Evolutionary conservation across 345 rosid species (phyloP), one percentile per base, ranked within the genome.

Genomic region (Hibiscus tridactylites): DNA sequence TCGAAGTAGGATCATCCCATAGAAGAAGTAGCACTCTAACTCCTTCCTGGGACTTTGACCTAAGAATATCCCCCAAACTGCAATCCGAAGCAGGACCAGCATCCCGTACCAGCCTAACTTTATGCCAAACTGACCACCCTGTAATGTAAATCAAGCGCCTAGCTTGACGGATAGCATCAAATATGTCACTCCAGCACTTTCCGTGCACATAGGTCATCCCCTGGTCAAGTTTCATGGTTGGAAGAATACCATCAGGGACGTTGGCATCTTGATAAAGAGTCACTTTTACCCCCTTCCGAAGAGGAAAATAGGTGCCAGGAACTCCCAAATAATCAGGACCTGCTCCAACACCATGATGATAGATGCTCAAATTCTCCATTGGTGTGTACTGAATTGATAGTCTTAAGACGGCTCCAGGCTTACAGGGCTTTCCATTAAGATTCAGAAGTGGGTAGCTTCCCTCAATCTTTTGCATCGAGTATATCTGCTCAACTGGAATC

Each of bases 1-100:
- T 83, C 11, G 98, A 94, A 80, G 98, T 94, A 63, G 98, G 98
- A 58, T 93, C 98, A 76, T 91, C 98, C 98, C 98, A 94, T 72
- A 94, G 68, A 79, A 91, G 92, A 70, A 94, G 97, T 81, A 94
- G 85, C 73, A 94, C 97, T 77, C 98, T 84, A 9, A 94, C 98
- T 61, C 98, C 98, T 85, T 94, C 97, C 76, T 68, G 93, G 71
- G 98, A 94, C 84, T 94, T 94, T 47, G 88, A 73, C 78, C 87
- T 85, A 57, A 94, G 80, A 82, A 94, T 85, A 59, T 94, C 95
- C 74, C 98, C 98, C 60, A 94, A 84, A 46, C 84, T 81, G 75
- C 72, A 65, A 74, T 76, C 79, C 31, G 87, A 80, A 6, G 81
- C 88, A 60, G 76, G 77, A 72, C 74, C 82, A 75, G 72, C 82